Base-by-base conservation (phyloP, 2,329 filamentous ascomycete genomes). In the Colletotrichum sublineola region DNA sequence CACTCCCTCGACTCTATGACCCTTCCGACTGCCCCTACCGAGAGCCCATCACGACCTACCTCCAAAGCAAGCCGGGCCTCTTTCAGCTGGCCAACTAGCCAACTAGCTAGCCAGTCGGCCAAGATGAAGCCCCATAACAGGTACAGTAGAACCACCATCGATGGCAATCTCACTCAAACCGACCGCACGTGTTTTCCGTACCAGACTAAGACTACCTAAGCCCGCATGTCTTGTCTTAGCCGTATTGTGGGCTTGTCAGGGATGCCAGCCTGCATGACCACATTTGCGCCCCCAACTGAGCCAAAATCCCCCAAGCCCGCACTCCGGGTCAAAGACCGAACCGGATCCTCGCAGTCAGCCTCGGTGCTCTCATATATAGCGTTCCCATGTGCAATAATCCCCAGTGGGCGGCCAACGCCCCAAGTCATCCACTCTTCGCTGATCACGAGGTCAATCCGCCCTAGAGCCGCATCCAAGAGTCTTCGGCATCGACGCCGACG, bases 391-490 rank as follows among this genome's bases (percentile, higher is more conserved):
- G 57, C 15, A 18, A 29, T 36, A 20, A 36, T 38, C 31, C 7
- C 36, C 56, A 33, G 46, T 18, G 36, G 31, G n/a, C n/a, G 14
- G n/a, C 56, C 9, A 15, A 42, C 57, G 12, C 5, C 20, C 11
- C 55, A 20, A 31, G 9, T 29, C 40, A 46, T 20, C 24, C 33
- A 52, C 46, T 56, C 24, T 1, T 2, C 29, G 11, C 36, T 12
- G 48, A 33, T 53, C 46, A 53, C 61, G 46, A 42, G 61, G 46
- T 18, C 29, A n/a, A 42, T 15, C 5, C 46, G 20, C 46, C 61
- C 40, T 46, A 44, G 29, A 60, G 44, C 58, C 42, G 58, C 58
- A 42, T 50, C 12, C 36, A 40, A 57, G 20, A 24, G 44, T 18
- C 20, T 3, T 36, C 55, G 55, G 20, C 55, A 36, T 1, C 33